A percentile compares a stretch with the other conserved stretches of the same genome.
Conservation (phyloP, 345 rosid genomes). For the Psidium guajava region DNA sequence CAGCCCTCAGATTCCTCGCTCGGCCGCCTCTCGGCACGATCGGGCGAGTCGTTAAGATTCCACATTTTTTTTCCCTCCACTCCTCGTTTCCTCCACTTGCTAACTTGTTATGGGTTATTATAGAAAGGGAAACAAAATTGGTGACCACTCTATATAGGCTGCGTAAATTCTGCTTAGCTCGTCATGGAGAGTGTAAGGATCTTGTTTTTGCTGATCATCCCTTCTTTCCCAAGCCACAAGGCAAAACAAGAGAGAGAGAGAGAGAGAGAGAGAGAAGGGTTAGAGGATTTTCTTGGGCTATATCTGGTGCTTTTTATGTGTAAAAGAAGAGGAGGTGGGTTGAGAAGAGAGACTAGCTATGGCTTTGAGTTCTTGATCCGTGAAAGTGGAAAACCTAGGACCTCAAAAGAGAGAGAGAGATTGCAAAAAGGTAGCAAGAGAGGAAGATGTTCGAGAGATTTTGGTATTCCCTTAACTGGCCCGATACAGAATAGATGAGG, state of each 20-base stretch:
- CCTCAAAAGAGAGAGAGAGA: conserved; percentile 1
- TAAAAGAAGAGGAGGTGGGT: neutral
- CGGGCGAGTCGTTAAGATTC: conserved; percentile 71
- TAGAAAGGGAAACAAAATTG: neutral
- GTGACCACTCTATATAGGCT: neutral
- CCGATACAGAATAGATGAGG: conserved; percentile 37
- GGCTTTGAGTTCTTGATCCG: neutral
- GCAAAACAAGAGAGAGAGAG: neutral
- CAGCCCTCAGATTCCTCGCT: conserved; percentile 41
- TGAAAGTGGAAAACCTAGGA: neutral
- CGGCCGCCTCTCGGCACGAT: conserved; percentile 14
- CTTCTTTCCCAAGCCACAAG: too few relatives aligned
- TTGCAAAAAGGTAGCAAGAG: neutral
- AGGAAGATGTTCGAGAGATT: conserved; percentile 2
- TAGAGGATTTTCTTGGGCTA: neutral
- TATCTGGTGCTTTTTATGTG: neutral
- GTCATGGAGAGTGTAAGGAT: neutral
- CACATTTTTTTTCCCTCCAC: conserved; percentile 30
- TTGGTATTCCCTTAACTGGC: conserved; percentile 16
- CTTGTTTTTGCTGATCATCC: too few relatives aligned
- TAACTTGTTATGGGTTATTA: neutral
- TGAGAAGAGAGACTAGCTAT: neutral
- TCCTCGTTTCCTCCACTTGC: neutral
- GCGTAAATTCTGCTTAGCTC: neutral
- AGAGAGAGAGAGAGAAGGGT: too few relatives aligned